Base-by-base conservation (phyloP, 1,284 basidiomycete species). In the Sporisorium exsertum region DNA sequence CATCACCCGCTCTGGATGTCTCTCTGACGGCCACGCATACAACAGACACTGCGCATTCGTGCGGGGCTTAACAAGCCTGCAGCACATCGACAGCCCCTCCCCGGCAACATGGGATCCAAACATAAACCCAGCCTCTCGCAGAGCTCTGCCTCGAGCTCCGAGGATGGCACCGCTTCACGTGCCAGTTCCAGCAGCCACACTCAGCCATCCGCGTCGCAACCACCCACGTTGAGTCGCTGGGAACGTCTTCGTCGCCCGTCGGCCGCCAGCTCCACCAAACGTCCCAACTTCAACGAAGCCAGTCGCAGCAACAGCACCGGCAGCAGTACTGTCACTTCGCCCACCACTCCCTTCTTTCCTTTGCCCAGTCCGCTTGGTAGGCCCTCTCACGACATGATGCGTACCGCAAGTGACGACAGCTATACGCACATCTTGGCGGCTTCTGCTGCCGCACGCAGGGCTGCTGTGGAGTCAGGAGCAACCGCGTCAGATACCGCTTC, bases 351-450 rank as follows among this genome's bases (percentile, higher is more conserved):
- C 12, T 46, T 59, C 32, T 75, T 75, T n/a, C 62, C 66, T 1
- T 33, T 64, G 6, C 64, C 61, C 3, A 65, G 61, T 43, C 69
- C 69, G 4, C 50, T 64, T 7, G 58, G 63, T 13, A 59, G 54
- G 0, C 56, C 59, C 3, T 55, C 55, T 18, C 57, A 59, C 12
- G 66, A 66, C 22, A 75, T 75, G 72, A 43, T 66, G 62, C 66
- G 72, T 24, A 75, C 72, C 24, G 58, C 63, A 7, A 70, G 66
- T 47, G 72, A 75, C 37, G 72, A 70, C 27, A 75, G 67, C 59
- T 75, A 75, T 29, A 64, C 70, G 62, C 72, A 70, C 33, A 58
- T 70, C 37, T 56, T 75, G 32, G 72, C 72, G n/a, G 69, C 69
- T 9, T 71, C 69, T 7, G 69, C 69, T 24, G 63, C 69, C 18